Evolutionary conservation across 192 early-diverging fungal species (phyloP), one percentile per base, ranked within the genome.

Genomic region (Thamnidium elegans): DNA sequence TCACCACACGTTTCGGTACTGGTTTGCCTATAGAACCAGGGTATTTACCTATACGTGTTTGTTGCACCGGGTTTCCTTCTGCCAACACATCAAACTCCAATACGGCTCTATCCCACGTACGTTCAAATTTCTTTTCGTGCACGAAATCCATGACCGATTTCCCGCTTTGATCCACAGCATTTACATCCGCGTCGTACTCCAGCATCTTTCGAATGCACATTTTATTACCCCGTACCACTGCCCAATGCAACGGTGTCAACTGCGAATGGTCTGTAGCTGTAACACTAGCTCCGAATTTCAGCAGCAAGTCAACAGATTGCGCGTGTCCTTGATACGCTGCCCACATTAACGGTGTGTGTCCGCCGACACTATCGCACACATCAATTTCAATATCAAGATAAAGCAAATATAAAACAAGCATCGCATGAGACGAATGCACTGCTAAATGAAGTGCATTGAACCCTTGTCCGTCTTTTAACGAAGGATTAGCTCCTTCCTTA

Each of bases 261-360:
- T 88, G 86, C 19, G 82, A 82, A 39, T 78, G 72, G 71, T 97
- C 95, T 42, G 70, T 75, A 17, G 83, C 73, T 34, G 90, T 81
- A 14, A 95, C 64, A 4, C 71, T 79, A 4, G 95, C 93, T 14
- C 87, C 89, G 30, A 85, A 71, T 23, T 78, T 76, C 23, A 97
- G 58, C 30, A 97, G 74, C 34, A 90, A 76, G 52, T 88, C 81
- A 8, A 92, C 79, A 30, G 85, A 82, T 21, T 84, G 63, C 32
- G 86, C 80, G 71, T 92, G 90, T 1, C 89, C 89, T 71, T 93
- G 90, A 70, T 96, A 98, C 0, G 90, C 88, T 1, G 91, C 87
- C 97, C 97, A 99, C 92, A 97, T 96, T 23, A 99, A 78, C 50
- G 91, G 80, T 11, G 97, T 99, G 34, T 92, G 85, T 19, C 87